These are phyloP conservation scores for Botrytis pseudocinerea DNA, from an alignment of 2,329 filamentous ascomycete genomes.

Conservation along the genomic window DNA sequence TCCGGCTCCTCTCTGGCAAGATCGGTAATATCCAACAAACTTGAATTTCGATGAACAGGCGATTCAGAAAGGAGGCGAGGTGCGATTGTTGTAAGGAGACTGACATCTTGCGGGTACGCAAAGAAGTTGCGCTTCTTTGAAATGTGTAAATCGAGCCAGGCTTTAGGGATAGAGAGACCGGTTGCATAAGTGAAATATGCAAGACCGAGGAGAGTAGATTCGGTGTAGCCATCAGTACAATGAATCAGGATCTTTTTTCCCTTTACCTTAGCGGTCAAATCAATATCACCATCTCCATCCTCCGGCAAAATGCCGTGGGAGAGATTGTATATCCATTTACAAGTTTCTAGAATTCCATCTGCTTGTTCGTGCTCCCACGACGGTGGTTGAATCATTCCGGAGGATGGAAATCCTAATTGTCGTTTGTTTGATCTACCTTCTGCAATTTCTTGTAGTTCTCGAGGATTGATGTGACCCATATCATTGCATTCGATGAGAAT, in stretches of 20 bases:
- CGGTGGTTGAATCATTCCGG: conserved; percentile 85
- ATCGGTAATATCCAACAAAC: conserved; percentile 53
- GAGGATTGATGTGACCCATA: conserved; percentile 71
- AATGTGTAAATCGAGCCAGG: conserved; percentile 84
- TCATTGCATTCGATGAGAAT: conserved; percentile 88
- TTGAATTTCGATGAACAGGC: conserved; percentile 53
- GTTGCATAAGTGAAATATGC: conserved; percentile 94
- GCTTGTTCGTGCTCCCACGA: conserved; percentile 81
- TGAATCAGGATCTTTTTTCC: conserved; percentile 77
- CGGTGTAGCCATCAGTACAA: conserved; percentile 94
- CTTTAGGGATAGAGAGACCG: conserved; percentile 74
- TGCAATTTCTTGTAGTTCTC: conserved; percentile 63
- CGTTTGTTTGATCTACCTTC: conserved; percentile 49
- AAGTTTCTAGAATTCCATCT: conserved; percentile 81
- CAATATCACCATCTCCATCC: conserved; percentile 56
- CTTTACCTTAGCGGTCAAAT: conserved; percentile 47
- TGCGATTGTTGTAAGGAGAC: conserved; percentile 75
- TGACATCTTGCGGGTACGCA: conserved; percentile 87
- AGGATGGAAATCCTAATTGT: conserved; percentile 76
- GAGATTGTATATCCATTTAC: conserved; percentile 85
- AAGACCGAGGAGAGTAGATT: conserved; percentile 83
- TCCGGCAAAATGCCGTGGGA: conserved; percentile 25
- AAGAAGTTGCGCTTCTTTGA: conserved; percentile 89
- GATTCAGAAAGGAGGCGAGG: conserved; percentile 73
- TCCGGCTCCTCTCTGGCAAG: conserved; percentile 62